These are phyloP conservation scores for Pelagophyceae sp. DNA, from an alignment of 352 stramenopile species.

Conservation along the genomic window DNA sequence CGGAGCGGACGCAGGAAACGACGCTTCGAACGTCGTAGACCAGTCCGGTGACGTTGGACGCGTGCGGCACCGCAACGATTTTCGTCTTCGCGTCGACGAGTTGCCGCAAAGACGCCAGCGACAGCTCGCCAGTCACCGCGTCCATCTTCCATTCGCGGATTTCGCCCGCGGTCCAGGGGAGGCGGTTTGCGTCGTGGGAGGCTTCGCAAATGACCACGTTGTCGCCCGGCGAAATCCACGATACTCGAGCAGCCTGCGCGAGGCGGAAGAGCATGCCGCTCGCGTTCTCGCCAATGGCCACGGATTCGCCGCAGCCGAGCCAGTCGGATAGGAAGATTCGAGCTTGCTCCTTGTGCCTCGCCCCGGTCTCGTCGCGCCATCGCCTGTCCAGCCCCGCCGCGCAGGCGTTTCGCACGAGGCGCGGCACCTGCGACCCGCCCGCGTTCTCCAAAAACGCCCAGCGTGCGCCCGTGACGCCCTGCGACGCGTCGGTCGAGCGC, in stretches of 20 bases:
- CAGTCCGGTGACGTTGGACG: conserved; percentile 2
- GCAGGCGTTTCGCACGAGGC: neutral
- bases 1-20: neutral
- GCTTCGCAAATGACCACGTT: neutral
- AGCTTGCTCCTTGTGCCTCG: neutral
- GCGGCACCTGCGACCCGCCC: neutral
- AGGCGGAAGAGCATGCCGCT: neutral
- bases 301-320: neutral
- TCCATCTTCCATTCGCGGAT: neutral
- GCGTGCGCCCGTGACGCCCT: too few species aligned
- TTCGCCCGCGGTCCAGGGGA: neutral
- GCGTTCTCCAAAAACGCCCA: conserved; percentile 15
- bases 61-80: neutral
- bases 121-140: neutral
- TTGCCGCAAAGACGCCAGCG: neutral
- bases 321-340: neutral
- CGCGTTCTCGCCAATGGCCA: neutral
- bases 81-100: neutral
- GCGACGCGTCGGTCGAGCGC: neutral
- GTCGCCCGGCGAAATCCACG: neutral
- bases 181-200: neutral
- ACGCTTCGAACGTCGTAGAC: neutral
- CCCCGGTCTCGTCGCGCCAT: conserved; percentile 4
- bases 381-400: neutral
- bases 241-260: neutral